Evolutionary conservation across 2,329 filamentous ascomycete species (phyloP).

Genomic region (Aspergillus tanneri): DNA sequence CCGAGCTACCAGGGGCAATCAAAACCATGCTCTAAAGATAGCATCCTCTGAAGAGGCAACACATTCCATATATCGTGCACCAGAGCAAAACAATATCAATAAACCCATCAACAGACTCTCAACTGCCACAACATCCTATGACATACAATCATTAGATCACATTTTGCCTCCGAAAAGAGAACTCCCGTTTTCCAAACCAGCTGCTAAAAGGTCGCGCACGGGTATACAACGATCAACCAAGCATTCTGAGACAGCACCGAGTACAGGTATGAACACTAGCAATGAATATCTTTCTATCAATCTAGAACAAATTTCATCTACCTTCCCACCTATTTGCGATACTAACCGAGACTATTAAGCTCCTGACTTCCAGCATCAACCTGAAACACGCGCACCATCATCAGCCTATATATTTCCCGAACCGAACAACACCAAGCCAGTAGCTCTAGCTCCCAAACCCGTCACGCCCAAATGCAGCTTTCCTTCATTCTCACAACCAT

Average conservation of each 20-base stretch:
- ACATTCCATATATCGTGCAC: not conserved
- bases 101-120: conserved; percentile 19
- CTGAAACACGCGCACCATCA: not conserved
- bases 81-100: not conserved
- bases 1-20: not conserved
- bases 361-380: not conserved
- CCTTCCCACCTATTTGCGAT: too few relatives aligned
- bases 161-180: conserved; percentile 45
- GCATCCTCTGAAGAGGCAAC: not conserved
- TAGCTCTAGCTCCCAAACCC: not conserved
- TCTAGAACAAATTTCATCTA: too few relatives aligned
- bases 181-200: conserved; percentile 41
- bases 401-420: not conserved
- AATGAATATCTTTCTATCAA: too few relatives aligned
- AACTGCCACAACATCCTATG: conserved; percentile 29
- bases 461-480: not conserved
- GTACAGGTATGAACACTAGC: not conserved
- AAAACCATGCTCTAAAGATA: not conserved
- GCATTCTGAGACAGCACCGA: not conserved
- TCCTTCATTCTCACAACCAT: not conserved
- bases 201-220: conserved; percentile 19
- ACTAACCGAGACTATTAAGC: too few relatives aligned
- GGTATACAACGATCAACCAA: not conserved
- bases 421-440: not conserved
- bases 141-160: conserved; percentile 31